A percentile compares a stretch with the other conserved stretches of the same genome.
phyloP scores from a whole-genome alignment of 768 basidiomycete genomes.

The Amanita rimosa region DNA sequence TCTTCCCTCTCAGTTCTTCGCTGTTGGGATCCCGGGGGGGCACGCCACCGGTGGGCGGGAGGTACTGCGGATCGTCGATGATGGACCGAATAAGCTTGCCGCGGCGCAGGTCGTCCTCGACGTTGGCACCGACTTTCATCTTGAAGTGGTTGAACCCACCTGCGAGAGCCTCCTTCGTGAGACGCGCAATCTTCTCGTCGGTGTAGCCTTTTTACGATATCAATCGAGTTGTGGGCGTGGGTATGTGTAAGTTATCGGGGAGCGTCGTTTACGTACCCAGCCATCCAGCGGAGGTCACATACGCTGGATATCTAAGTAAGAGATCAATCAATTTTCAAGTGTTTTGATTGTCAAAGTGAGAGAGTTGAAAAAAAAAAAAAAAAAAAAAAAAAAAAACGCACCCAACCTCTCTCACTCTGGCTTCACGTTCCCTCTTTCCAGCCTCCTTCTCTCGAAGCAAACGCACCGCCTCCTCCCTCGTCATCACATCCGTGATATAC shows the following conservation, averaged over 20 bases:
- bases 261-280: slow-evolving; percentile 42
- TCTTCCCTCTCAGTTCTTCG: slow-evolving; percentile 70
- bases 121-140: slow-evolving; percentile 92
- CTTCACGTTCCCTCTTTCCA: slow-evolving; percentile 71
- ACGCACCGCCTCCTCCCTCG: slow-evolving; percentile 77
- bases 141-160: slow-evolving; percentile 98
- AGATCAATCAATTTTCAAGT: background rate
- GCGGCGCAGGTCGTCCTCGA: slow-evolving; percentile 74
- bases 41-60: slow-evolving; percentile 49
- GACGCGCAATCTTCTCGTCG: slow-evolving; percentile 81
- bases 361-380: too few species aligned
- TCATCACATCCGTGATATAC: slow-evolving; percentile 91
- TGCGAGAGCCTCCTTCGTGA: slow-evolving; percentile 78
- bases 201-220: slow-evolving; percentile 69
- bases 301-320: slow-evolving; percentile 76
- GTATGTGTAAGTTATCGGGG: background rate
- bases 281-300: slow-evolving; percentile 92
- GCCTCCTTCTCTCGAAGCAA: slow-evolving; percentile 71
- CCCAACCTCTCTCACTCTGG: slow-evolving; percentile 60
- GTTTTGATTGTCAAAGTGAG: too few species aligned
- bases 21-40: slow-evolving; percentile 49
- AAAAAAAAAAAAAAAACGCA: slow-evolving; percentile 16
- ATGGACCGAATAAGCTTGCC: slow-evolving; percentile 86
- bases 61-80: slow-evolving; percentile 85
- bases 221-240: background rate